These are phyloP conservation scores for Leccinum subtestaceum DNA, from an alignment of 768 basidiomycete species.

Conservation along the genomic window DNA sequence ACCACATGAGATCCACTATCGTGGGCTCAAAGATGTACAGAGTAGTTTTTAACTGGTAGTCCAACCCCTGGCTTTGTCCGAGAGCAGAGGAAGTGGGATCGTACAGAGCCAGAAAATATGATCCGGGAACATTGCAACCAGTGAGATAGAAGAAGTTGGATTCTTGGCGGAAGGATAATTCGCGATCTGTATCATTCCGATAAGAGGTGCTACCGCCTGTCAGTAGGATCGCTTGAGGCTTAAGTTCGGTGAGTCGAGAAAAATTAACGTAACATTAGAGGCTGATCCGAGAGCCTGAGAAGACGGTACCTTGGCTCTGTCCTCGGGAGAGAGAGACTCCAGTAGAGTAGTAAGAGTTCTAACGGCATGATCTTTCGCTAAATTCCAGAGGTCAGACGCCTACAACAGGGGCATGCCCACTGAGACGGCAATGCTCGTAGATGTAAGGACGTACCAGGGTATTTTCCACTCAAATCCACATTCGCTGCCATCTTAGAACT, in stretches of 20 bases:
- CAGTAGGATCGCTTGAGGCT: slow-evolving; percentile 72
- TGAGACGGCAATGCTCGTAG: background rate
- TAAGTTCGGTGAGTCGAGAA: background rate
- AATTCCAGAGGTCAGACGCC: background rate
- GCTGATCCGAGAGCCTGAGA: background rate
- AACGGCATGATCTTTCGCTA: slow-evolving; percentile 51
- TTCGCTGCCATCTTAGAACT: slow-evolving; percentile 6
- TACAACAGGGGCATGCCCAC: background rate
- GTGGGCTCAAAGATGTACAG: slow-evolving; percentile 81
- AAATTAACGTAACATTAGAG: background rate
- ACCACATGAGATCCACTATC: slow-evolving; percentile 82
- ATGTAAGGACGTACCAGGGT: slow-evolving; percentile 19
- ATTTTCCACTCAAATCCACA: slow-evolving; percentile 13
- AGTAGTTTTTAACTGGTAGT: slow-evolving; percentile 42
- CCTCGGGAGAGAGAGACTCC: slow-evolving; percentile 45
- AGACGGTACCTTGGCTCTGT: slow-evolving; percentile 50
- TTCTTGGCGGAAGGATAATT: slow-evolving; percentile 70
- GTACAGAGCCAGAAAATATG: slow-evolving; percentile 61
- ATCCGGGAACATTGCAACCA: slow-evolving; percentile 72
- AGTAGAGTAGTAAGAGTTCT: slow-evolving; percentile 54
- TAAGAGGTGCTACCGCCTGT: slow-evolving; percentile 61
- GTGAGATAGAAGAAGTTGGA: slow-evolving; percentile 89
- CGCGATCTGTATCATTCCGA: slow-evolving; percentile 84
- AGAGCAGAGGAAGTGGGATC: slow-evolving; percentile 33
- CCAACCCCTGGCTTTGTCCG: slow-evolving; percentile 37